phyloP scores from a whole-genome alignment of 768 basidiomycete species.

The Calvatia gigantea region DNA sequence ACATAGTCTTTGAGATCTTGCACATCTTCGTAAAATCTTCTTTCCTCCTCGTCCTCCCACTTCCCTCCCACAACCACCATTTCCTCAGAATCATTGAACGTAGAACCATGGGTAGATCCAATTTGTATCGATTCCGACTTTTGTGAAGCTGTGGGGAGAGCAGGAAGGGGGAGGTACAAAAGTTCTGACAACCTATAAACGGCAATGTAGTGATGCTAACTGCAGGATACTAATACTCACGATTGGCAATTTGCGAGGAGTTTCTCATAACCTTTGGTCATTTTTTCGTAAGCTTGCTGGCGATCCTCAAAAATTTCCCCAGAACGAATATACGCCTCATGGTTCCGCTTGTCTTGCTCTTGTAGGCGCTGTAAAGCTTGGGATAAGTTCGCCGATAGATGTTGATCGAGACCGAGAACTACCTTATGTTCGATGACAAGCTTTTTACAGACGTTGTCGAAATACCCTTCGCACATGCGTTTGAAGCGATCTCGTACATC shows the following conservation, averaged over 20 bases:
- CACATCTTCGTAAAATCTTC: constrained; percentile 89
- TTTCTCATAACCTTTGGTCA: constrained; percentile 95
- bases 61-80: constrained; percentile 62
- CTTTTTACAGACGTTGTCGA: constrained; percentile 88
- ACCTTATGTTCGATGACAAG: constrained; percentile 90
- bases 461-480: constrained; percentile 92
- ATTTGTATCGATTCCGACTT: constrained; percentile 82
- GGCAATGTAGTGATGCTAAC: constrained; percentile 12
- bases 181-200: constrained; percentile 85
- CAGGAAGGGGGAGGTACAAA: constrained; percentile 78
- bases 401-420: constrained; percentile 17
- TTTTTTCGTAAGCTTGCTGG: constrained; percentile 98
- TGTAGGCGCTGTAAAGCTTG: constrained; percentile 67
- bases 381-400: not conserved
- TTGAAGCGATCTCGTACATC: constrained; percentile 87
- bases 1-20: constrained; percentile 91
- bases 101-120: constrained; percentile 40
- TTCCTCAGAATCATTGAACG: constrained; percentile 55
- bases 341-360: constrained; percentile 95
- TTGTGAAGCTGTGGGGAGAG: constrained; percentile 78
- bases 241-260: constrained; percentile 84
- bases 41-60: constrained; percentile 98
- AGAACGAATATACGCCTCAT: constrained; percentile 98
- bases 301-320: constrained; percentile 99
- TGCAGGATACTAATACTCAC: constrained; percentile 39